These are phyloP conservation scores for Cadophora sp. DNA, from an alignment of 2,329 filamentous ascomycete species.

Conservation along the genomic window DNA sequence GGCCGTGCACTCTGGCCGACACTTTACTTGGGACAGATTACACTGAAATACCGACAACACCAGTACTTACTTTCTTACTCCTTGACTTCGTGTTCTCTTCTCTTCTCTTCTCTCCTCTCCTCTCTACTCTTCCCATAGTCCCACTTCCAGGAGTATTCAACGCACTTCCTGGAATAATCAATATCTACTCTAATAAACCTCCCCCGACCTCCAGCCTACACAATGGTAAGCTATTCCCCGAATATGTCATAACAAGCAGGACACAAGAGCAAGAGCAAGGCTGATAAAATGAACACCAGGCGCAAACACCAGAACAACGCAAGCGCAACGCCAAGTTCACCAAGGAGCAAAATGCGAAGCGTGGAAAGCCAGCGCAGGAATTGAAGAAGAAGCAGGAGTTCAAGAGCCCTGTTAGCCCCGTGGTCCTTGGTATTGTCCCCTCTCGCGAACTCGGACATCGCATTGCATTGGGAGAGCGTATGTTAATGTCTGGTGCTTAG, in stretches of 20 bases:
- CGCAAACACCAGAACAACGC: constrained; percentile 85
- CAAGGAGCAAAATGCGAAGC: constrained; percentile 73
- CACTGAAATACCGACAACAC: neutral
- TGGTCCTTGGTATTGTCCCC: constrained; percentile 65
- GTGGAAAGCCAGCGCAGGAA: constrained; percentile 74
- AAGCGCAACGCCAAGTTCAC: constrained; percentile 81
- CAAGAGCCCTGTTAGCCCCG: constrained; percentile 64
- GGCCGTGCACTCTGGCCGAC: constrained; percentile 9
- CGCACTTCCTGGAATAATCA: neutral
- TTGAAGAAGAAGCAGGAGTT: constrained; percentile 63
- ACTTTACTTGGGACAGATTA: constrained; percentile 23
- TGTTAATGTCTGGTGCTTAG: constrained; percentile 28
- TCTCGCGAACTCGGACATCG: neutral
- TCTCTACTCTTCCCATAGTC: neutral
- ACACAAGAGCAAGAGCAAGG: constrained; percentile 5
- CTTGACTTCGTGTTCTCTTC: neutral
- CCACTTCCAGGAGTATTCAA: neutral
- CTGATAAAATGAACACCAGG: constrained; percentile 53
- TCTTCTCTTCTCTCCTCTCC: neutral
- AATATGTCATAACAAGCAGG: neutral
- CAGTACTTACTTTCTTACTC: neutral
- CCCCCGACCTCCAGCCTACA: constrained; percentile 15
- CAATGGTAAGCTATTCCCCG: constrained; percentile 31
- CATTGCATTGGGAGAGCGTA: neutral
- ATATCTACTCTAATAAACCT: neutral